These are phyloP conservation scores for Alloascoidea africana DNA, from an alignment of 805 yeast species.

Conservation along the genomic window DNA sequence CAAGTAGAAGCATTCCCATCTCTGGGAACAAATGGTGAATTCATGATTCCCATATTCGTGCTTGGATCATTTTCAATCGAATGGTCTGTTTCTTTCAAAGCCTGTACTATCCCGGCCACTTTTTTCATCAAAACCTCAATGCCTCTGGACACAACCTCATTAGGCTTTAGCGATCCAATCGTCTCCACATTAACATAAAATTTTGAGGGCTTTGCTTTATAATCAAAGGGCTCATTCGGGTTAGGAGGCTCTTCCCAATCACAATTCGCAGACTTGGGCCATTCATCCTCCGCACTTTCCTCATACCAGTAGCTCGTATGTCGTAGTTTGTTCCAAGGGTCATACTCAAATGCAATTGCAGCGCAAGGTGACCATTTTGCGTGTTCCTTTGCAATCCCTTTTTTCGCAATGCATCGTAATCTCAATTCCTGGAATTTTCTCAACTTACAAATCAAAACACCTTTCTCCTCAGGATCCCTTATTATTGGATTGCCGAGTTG, in stretches of 20 bases:
- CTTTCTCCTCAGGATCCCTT: slow-evolving; percentile 59
- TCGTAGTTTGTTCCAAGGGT: slow-evolving; percentile 95
- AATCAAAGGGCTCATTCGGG: slow-evolving; percentile 77
- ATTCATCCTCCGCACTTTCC: slow-evolving; percentile 72
- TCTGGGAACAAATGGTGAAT: background rate
- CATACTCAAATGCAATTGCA: slow-evolving; percentile 93
- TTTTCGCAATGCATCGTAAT: slow-evolving; percentile 87
- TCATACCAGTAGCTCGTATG: slow-evolving; percentile 98
- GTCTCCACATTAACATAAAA: slow-evolving; percentile 89
- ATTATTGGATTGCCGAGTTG: slow-evolving; percentile 76
- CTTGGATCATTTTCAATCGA: slow-evolving; percentile 10
- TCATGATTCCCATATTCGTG: background rate
- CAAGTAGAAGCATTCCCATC: slow-evolving; percentile 1
- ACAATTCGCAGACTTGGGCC: slow-evolving; percentile 84
- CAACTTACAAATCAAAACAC: slow-evolving; percentile 83
- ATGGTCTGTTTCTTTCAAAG: slow-evolving; percentile 30
- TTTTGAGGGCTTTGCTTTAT: slow-evolving; percentile 62
- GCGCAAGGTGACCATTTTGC: slow-evolving; percentile 98
- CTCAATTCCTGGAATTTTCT: slow-evolving; percentile 86
- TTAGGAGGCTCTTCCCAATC: slow-evolving; percentile 95
- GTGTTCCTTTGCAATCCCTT: slow-evolving; percentile 94
- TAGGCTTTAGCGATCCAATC: slow-evolving; percentile 77
- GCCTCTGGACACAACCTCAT: slow-evolving; percentile 78
- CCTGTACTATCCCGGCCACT: slow-evolving; percentile 73
- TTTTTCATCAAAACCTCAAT: slow-evolving; percentile 78